Conservation (phyloP, 169 alveolate species). For the Besnoitia besnoiti region DNA sequence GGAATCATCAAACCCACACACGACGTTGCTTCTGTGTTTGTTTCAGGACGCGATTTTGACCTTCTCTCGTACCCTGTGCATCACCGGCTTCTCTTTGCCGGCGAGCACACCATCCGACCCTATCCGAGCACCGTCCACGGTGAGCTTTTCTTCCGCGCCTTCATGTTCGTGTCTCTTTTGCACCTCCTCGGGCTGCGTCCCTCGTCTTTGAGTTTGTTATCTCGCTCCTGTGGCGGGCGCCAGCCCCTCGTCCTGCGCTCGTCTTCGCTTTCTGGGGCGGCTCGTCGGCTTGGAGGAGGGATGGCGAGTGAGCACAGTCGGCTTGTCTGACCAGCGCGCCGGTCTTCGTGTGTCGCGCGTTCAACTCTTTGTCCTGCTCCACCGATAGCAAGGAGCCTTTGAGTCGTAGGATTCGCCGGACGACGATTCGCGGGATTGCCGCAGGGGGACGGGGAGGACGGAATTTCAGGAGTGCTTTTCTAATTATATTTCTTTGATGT, state of each 20-base stretch:
- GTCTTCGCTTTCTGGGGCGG: too few relatives aligned
- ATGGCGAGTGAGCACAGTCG: too few relatives aligned
- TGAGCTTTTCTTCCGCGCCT: neutral
- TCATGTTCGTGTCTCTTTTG: neutral
- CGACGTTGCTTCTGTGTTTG: neutral
- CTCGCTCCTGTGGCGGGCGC: neutral
- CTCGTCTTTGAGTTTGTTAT: neutral
- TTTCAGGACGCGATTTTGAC: constrained; percentile 50
- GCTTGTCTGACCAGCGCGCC: too few relatives aligned
- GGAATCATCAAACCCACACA: too few relatives aligned
- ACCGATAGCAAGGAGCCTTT: too few relatives aligned
- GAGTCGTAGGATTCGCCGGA: too few relatives aligned
- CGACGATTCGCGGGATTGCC: neutral
- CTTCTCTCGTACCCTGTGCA: constrained; percentile 44
- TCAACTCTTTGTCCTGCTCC: neutral
- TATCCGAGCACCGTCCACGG: constrained; percentile 64
- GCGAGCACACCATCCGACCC: constrained; percentile 64
- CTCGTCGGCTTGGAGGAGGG: too few relatives aligned
- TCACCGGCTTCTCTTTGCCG: constrained; percentile 60
- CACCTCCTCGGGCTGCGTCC: neutral
- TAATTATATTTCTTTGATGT: neutral
- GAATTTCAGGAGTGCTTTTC: neutral
- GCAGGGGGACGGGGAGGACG: neutral
- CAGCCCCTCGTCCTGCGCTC: too few relatives aligned
- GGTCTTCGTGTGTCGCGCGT: too few relatives aligned